Evolutionary conservation across 2,329 filamentous ascomycete genomes (phyloP), one percentile per base, ranked within the genome.

Genomic region (Microsporum audouinii): DNA sequence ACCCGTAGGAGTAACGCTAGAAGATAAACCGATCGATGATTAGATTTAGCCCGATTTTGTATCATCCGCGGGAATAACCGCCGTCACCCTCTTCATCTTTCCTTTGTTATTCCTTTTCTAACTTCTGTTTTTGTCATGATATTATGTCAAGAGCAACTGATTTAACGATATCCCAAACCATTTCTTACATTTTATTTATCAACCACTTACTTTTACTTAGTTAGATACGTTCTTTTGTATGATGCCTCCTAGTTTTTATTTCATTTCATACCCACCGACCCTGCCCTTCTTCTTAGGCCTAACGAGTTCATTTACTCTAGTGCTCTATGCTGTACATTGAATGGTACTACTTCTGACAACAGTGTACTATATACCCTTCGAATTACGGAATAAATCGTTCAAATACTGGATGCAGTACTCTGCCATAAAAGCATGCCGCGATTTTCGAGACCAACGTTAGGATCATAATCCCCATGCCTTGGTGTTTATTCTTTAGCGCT

Each of bases 1-100:
- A 43, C 64, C 63, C 8, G 72, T 76, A 58, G 83, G 85, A 5
- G 86, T 90, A 47, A 86, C 84, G 66, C 77, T 91, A 68, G 84
- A 84, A 68, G 88, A 91, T 71, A 85, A 83, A 73, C 85, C 87
- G n/a, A 89, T 90, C 85, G 86, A 89, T 74, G 86, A 89, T 73
- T 88, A 68, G 64, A 53, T 53, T 31, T 53, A 53, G 49, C 29
- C 29, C 8, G 49, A 53, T n/a, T 31, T 53, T 33, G n/a, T 34
- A 17, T 23, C 36, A 47, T 6, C 23, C 38, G 6, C 12, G 7
- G n/a, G 17, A n/a, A 31, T 17, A 5, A 27, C 39, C 17, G 12
- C n/a, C 31, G 27, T 34, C 33, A 2, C 51, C 17, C n/a, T 53
- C 17, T 55, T 53, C 17, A 27, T 17, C 31, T 53, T 55, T 60